These are phyloP conservation scores for Dicorynia guianensis DNA, from an alignment of 306 rosid species.

Conservation along the genomic window DNA sequence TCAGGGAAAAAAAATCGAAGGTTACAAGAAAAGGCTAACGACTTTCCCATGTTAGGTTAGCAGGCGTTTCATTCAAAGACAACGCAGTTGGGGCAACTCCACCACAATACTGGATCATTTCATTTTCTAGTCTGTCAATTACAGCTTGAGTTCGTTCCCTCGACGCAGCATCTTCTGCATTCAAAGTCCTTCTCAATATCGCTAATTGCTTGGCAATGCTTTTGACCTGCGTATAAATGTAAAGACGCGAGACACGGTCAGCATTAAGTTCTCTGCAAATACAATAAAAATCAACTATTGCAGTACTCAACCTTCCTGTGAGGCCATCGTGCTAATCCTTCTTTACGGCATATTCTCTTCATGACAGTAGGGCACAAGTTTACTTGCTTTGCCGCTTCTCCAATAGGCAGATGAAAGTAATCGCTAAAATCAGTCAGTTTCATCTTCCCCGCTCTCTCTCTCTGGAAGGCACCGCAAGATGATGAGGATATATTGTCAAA, in stretches of 20 bases:
- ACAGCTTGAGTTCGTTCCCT: constrained; percentile 52
- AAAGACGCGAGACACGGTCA: background rate
- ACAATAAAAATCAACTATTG: background rate
- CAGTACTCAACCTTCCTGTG: constrained; percentile 65
- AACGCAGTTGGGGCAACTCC: constrained; percentile 47
- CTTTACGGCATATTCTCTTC: constrained; percentile 72
- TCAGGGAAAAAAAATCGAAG: no score
- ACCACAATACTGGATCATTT: constrained; percentile 45
- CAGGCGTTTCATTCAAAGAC: background rate
- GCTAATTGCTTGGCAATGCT: constrained; percentile 54
- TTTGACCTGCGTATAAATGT: constrained; percentile 45
- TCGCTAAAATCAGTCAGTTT: constrained; percentile 53
- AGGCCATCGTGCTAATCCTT: constrained; percentile 73
- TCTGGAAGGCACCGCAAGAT: constrained; percentile 39
- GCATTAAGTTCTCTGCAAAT: background rate
- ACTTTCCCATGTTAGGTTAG: no score
- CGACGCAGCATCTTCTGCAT: constrained; percentile 31
- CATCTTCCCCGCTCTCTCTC: constrained; percentile 62
- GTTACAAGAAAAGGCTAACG: no score
- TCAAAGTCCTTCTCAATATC: constrained; percentile 32
- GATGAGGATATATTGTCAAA: background rate
- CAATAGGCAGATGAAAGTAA: constrained; percentile 64
- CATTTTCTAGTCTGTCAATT: constrained; percentile 53
- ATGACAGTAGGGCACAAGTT: constrained; percentile 65
- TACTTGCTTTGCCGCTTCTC: constrained; percentile 55